phyloP scores from a whole-genome alignment of 768 basidiomycete genomes.

The Austroboletus eburneus region DNA sequence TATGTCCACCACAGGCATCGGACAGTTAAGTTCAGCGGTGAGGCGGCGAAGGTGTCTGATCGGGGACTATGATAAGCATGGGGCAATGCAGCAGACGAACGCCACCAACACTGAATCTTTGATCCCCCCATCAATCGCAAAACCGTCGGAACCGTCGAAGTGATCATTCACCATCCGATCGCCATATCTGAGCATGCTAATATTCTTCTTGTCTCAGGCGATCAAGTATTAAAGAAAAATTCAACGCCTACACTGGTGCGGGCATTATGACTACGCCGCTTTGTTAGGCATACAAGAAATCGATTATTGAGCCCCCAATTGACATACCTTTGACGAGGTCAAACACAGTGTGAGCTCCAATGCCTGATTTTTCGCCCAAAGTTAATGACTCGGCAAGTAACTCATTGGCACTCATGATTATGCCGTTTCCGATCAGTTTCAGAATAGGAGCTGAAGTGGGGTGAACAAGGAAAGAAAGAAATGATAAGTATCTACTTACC shows the following conservation, averaged over 20 bases:
- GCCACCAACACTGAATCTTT: constrained; percentile 66
- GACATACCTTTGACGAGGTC: constrained; percentile 53
- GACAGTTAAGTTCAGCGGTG: constrained; percentile 58
- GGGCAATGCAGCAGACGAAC: background rate
- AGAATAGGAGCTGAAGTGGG: constrained; percentile 51
- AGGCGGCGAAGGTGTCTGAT: constrained; percentile 65
- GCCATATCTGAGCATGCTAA: constrained; percentile 53
- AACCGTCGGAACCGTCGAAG: constrained; percentile 73
- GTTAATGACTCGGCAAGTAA: constrained; percentile 81
- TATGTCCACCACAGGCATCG: constrained; percentile 67
- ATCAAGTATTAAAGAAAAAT: background rate
- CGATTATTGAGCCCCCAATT: background rate
- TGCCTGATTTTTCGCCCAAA: constrained; percentile 78
- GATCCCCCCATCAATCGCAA: constrained; percentile 82
- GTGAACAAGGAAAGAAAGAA: background rate
- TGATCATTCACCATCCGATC: constrained; percentile 68
- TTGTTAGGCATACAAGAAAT: constrained; percentile 14
- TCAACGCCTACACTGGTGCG: constrained; percentile 47
- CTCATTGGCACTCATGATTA: constrained; percentile 75
- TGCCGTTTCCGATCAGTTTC: constrained; percentile 77
- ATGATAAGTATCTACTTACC: constrained; percentile 36
- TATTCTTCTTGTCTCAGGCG: background rate
- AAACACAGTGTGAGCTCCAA: constrained; percentile 58
- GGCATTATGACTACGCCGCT: constrained; percentile 55
- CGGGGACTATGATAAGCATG: constrained; percentile 6